Base-by-base conservation (phyloP, 2,329 filamentous ascomycete species). In the Paracamarosporium sp. region DNA sequence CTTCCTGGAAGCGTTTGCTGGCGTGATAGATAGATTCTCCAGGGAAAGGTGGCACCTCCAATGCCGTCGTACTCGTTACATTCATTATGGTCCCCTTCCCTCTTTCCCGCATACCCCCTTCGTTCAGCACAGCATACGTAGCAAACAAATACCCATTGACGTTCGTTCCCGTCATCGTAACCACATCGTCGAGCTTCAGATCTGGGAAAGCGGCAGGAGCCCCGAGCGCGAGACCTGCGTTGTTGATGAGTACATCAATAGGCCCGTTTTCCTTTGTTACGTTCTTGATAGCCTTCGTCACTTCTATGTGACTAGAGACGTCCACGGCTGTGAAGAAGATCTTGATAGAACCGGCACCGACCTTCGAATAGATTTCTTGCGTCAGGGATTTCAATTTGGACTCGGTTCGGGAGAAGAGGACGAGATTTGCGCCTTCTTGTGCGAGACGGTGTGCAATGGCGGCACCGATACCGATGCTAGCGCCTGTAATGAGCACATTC, bases 21-120 rank as follows among this genome's bases (percentile, higher is more conserved):
- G 80, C 74, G 56, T 83, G 81, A 53, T 83, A 82, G 8, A 84
- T 80, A 0, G 80, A 77, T 60, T 84, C 82, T 12, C 82, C 81
- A 0, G 78, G 70, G 50, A 83, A 83, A 0, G 81, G 82, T 0
- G 81, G 82, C 0, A 77, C 76, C 56, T 83, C 81, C 0, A 83
- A 69, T 0, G 72, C 81, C 0, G 82, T 84, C 0, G 76, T 75
- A 0, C 78, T 81, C 0, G 82, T 81, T 12, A 83, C 67, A 58
- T 83, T 84, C 0, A 84, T 59, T 25, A 84, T 83, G 1, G 79
- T 82, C 1, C 80, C 81, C 12, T 60, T 55, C 28, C 76, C 76
- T 0, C 71, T 66, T 9, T 68, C 59, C 55, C 78, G 73, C 75
- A 82, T 81, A 27, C 71, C 73, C 3, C 70, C 66, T 24, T 69